phyloP scores from a whole-genome alignment of 1,139 yeast genomes.

The Scheffersomyces illinoinensis region DNA sequence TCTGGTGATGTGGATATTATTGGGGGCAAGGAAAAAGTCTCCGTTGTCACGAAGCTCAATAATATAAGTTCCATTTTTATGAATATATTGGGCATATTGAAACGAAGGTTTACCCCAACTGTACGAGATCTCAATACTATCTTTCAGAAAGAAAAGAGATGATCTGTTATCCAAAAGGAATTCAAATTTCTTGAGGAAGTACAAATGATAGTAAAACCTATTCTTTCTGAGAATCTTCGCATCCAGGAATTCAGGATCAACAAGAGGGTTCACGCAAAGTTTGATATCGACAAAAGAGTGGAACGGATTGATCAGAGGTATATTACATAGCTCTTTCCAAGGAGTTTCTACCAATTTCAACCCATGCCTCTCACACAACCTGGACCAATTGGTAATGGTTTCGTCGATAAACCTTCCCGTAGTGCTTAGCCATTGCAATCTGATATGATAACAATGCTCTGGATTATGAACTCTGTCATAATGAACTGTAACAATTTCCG shows the following conservation, averaged over 20 bases:
- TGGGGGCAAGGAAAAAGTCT: constrained; percentile 77
- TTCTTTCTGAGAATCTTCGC: constrained; percentile 48
- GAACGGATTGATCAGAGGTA: constrained; percentile 80
- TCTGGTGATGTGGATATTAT: constrained; percentile 70
- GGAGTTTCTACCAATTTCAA: constrained; percentile 89
- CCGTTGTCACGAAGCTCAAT: constrained; percentile 87
- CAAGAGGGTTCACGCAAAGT: constrained; percentile 68
- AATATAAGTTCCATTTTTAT: constrained; percentile 82
- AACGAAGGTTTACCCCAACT: constrained; percentile 92
- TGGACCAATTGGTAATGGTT: constrained; percentile 75
- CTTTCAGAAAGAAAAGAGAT: constrained; percentile 57
- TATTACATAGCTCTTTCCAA: constrained; percentile 78
- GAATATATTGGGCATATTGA: constrained; percentile 86
- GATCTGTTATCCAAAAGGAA: constrained; percentile 84
- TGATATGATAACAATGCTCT: constrained; percentile 87
- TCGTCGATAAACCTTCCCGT: constrained; percentile 91
- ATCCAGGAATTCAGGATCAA: constrained; percentile 53
- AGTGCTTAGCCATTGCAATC: constrained; percentile 91
- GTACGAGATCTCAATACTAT: constrained; percentile 60
- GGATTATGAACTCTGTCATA: constrained; percentile 93
- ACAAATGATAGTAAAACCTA: constrained; percentile 62
- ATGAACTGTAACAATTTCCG: constrained; percentile 80
- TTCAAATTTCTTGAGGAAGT: constrained; percentile 65
- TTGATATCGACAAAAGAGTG: constrained; percentile 77
- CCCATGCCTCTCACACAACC: constrained; percentile 86